Evolutionary conservation across 2,329 filamentous ascomycete genomes (phyloP).

Genomic region (Coleophoma eucalyptorum): DNA sequence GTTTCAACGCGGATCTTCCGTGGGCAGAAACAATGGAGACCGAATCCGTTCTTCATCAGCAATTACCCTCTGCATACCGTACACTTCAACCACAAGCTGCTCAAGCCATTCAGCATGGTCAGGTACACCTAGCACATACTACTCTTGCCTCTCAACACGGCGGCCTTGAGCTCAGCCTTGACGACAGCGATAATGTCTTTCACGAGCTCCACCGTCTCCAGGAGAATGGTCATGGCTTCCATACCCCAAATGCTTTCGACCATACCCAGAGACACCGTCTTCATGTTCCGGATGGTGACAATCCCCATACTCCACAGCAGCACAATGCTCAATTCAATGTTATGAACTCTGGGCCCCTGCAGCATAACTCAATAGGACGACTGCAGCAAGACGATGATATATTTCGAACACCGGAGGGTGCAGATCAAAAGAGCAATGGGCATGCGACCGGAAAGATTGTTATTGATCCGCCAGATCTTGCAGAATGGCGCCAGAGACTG

Average conservation of each 20-base stretch:
- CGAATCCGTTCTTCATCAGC: constrained; percentile 25
- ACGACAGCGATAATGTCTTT: constrained; percentile 33
- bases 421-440: constrained; percentile 42
- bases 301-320: constrained; percentile 31
- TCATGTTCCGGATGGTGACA: constrained; percentile 23
- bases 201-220: constrained; percentile 32
- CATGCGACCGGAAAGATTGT: constrained; percentile 54
- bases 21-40: constrained; percentile 23
- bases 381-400: constrained; percentile 34
- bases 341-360: constrained; percentile 31
- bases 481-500: constrained; percentile 66
- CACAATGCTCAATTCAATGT: constrained; percentile 42
- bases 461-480: constrained; percentile 62
- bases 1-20: constrained; percentile 16
- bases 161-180: constrained; percentile 36
- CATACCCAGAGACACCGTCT: constrained; percentile 26
- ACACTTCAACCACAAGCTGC: constrained; percentile 25
- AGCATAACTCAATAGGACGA: constrained; percentile 27
- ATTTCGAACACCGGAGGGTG: constrained; percentile 29
- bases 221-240: constrained; percentile 28
- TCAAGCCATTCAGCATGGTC: constrained; percentile 27
- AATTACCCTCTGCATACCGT: constrained; percentile 23
- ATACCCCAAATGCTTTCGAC: constrained; percentile 29
- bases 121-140: constrained; percentile 25
- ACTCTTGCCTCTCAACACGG: constrained; percentile 30